Evolutionary conservation across 129 eudicot species (phyloP).

Genomic region (Kitagawia praeruptora): DNA sequence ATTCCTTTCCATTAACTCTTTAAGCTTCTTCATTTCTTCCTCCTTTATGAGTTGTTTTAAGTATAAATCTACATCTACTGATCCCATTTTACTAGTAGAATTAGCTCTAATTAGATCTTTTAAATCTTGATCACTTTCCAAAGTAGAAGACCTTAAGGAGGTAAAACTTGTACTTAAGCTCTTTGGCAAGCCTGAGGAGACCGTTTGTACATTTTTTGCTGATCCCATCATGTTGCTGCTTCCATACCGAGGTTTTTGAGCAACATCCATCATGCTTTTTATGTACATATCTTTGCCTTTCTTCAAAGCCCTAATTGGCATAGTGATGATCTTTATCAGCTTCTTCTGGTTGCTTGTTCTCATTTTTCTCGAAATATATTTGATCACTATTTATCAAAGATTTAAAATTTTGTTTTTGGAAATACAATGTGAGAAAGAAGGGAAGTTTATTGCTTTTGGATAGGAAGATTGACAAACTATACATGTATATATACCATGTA

Average conservation of each 20-base stretch:
- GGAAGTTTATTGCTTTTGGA: not conserved
- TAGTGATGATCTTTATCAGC: conserved; percentile 9
- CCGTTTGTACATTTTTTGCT: not conserved
- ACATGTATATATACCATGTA: not conserved
- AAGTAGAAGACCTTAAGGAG: conserved; percentile 2
- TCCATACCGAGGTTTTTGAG: not conserved
- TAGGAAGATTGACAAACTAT: not conserved
- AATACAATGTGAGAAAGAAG: no score
- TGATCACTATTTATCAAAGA: no score
- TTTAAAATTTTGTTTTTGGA: no score
- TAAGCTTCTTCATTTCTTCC: conserved; percentile 5
- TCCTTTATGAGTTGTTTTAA: conserved; percentile 5
- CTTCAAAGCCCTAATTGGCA: conserved; percentile 9
- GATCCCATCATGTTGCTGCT: not conserved
- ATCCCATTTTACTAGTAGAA: not conserved
- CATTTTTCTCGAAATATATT: not conserved
- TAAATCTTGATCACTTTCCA: not conserved
- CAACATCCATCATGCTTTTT: conserved; percentile 4
- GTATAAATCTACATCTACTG: not conserved
- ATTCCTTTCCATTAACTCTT: not conserved
- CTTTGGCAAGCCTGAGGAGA: conserved; percentile 9
- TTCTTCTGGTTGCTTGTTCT: conserved; percentile 13
- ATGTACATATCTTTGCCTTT: conserved; percentile 12
- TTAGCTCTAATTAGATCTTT: conserved; percentile 7
- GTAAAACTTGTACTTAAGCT: conserved; percentile 12